Conservation (phyloP, 306 rosid species). For the Cicer pinnatifidum region DNA sequence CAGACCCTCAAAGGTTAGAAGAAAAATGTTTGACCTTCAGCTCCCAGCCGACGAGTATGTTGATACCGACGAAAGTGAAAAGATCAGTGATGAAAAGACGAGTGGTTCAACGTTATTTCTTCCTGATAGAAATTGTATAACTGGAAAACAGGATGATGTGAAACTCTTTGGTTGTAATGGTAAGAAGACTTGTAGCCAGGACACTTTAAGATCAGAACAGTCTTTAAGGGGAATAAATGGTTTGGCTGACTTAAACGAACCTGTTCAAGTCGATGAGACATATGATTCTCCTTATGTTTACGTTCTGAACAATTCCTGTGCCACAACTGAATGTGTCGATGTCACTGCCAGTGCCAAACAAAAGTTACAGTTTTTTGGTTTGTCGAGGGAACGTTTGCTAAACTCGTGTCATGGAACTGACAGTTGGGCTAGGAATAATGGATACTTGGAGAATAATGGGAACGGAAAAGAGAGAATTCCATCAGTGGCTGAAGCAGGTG, state of each 20-base stretch:
- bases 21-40: constrained; percentile 83
- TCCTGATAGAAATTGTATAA: constrained; percentile 54
- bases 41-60: constrained; percentile 86
- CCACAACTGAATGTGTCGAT: constrained; percentile 54
- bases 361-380: constrained; percentile 51
- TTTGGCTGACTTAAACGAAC: constrained; percentile 89
- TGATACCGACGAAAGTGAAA: constrained; percentile 87
- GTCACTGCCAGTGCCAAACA: constrained; percentile 51
- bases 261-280: constrained; percentile 72
- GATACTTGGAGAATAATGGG: constrained; percentile 57
- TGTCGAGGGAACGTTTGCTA: constrained; percentile 55
- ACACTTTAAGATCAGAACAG: constrained; percentile 54
- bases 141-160: constrained; percentile 48
- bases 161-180: constrained; percentile 51
- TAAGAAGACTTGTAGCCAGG: constrained; percentile 52
- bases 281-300: constrained; percentile 55
- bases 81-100: constrained; percentile 62
- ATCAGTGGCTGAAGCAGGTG: constrained; percentile 73
- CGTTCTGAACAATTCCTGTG: constrained; percentile 47
- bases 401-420: constrained; percentile 54
- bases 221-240: constrained; percentile 56
- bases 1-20: constrained; percentile 78
- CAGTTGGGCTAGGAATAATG: constrained; percentile 47
- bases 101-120: constrained; percentile 49
- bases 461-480: constrained; percentile 62